A percentile compares a stretch with the other conserved stretches of the same genome.
Evolutionary conservation across 2,329 filamentous ascomycete species (phyloP).

Genomic region (Chaetomium sp.): DNA sequence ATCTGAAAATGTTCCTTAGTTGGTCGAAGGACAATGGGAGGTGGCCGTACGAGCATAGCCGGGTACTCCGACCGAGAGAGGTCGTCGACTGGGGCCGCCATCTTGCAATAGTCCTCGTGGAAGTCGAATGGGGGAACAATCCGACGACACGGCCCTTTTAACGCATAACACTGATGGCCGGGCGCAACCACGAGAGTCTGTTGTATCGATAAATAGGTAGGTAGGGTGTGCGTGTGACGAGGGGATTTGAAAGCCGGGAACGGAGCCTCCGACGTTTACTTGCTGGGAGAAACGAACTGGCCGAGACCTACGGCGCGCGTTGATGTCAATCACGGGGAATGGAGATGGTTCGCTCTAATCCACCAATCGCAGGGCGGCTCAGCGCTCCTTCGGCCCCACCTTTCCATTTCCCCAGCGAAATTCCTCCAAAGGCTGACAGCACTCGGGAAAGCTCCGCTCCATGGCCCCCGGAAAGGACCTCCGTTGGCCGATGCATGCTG

Average conservation of each 20-base stretch:
- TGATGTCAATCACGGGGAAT: slow-evolving; percentile 27
- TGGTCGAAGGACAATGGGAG: not conserved
- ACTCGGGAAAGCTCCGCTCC: no score
- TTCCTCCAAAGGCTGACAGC: no score
- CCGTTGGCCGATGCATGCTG: no score
- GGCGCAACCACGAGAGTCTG: slow-evolving; percentile 1
- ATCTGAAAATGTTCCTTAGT: no score
- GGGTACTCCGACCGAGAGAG: slow-evolving; percentile 87
- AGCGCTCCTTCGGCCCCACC: slow-evolving; percentile 8
- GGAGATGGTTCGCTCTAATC: slow-evolving; percentile 9
- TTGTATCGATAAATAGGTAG: not conserved
- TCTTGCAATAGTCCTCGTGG: slow-evolving; percentile 6
- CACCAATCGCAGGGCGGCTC: slow-evolving; percentile 4
- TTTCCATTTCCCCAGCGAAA: not conserved
- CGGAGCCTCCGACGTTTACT: slow-evolving; percentile 6
- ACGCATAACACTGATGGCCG: slow-evolving; percentile 21
- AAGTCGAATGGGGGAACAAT: slow-evolving; percentile 20
- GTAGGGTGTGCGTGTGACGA: slow-evolving; percentile 4
- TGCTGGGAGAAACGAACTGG: slow-evolving; percentile 11
- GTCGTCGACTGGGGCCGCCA: slow-evolving; percentile 53
- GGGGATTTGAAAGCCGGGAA: slow-evolving; percentile 1
- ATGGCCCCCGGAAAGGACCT: no score
- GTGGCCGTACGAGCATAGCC: slow-evolving; percentile 69
- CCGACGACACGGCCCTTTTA: slow-evolving; percentile 12
- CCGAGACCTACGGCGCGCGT: slow-evolving; percentile 9